Conservation (phyloP, 805 yeast species). For the Diddensiella caesifluorescens region DNA sequence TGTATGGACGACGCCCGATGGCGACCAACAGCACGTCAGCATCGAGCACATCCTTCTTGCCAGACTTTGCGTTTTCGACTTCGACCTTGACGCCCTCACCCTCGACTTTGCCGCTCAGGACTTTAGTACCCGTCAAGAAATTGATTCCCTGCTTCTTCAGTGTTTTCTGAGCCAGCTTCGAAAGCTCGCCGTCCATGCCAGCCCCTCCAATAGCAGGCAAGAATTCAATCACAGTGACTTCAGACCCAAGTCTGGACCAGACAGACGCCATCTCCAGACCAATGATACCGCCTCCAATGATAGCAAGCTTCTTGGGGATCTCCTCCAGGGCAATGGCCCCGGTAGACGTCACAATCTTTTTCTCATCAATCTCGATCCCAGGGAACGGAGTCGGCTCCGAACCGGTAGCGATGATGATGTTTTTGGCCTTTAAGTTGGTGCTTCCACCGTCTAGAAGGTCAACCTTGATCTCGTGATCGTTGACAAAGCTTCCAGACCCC, state of each 20-base stretch:
- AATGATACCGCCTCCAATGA: constrained; percentile 99
- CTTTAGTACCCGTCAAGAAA: constrained; percentile 90
- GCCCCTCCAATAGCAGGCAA: constrained; percentile 95
- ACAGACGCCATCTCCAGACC: constrained; percentile 99
- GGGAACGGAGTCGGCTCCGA: constrained; percentile 99
- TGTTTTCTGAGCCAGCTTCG: constrained; percentile 84
- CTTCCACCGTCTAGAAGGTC: constrained; percentile 83
- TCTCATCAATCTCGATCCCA: constrained; percentile 93
- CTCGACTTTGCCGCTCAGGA: constrained; percentile 74
- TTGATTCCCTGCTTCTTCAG: constrained; percentile 92
- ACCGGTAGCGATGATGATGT: constrained; percentile 95
- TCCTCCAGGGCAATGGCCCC: constrained; percentile 83
- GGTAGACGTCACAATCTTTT: constrained; percentile 93
- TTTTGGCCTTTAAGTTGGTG: constrained; percentile 72
- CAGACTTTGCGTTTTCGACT: constrained; percentile 83
- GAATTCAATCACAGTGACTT: constrained; percentile 92
- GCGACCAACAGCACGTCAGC: constrained; percentile 95
- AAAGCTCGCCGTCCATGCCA: constrained; percentile 95
- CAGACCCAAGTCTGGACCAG: constrained; percentile 89
- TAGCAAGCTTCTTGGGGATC: constrained; percentile 84
- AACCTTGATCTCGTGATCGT: constrained; percentile 72
- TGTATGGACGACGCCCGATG: constrained; percentile 97
- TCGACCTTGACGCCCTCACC: constrained; percentile 85
- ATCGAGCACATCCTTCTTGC: constrained; percentile 70
- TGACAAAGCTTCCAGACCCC: constrained; percentile 84